phyloP scores from a whole-genome alignment of 169 alveolate species.

The Eimeria acervulina region DNA sequence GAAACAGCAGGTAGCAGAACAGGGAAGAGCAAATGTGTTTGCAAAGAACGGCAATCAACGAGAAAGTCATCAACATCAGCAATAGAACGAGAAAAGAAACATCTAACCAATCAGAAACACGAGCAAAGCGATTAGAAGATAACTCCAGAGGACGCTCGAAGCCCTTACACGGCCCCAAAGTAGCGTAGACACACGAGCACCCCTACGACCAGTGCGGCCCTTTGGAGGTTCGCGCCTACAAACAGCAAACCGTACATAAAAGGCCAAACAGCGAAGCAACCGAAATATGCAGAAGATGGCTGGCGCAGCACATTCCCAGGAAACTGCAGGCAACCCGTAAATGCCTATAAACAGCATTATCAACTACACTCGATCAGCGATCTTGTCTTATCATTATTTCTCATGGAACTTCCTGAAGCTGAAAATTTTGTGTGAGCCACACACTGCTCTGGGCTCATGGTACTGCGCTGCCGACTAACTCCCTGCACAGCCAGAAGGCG shows the following conservation, averaged over 20 bases:
- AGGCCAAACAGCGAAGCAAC: neutral
- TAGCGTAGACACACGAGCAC: constrained; percentile 29
- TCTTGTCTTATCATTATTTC: neutral
- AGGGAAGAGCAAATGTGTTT: too few species aligned
- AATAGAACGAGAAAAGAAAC: neutral
- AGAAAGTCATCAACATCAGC: neutral
- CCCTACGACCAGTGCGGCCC: constrained; percentile 15
- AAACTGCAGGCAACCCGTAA: neutral
- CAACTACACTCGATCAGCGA: neutral
- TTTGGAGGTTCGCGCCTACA: neutral
- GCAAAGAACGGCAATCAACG: neutral
- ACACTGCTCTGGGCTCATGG: neutral
- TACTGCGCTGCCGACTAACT: too few species aligned
- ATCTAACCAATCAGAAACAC: neutral
- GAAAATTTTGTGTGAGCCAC: neutral
- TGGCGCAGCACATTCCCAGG: neutral
- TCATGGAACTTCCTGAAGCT: neutral
- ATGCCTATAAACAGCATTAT: neutral
- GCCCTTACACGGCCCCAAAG: constrained; percentile 49
- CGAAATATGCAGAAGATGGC: neutral
- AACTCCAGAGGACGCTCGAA: neutral
- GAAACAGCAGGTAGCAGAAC: neutral
- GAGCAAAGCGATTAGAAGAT: neutral
- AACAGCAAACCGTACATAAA: neutral
- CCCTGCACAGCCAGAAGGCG: too few species aligned